Evolutionary conservation across 2,329 filamentous ascomycete genomes (phyloP).

Genomic region (Tricladium varicosporioides): DNA sequence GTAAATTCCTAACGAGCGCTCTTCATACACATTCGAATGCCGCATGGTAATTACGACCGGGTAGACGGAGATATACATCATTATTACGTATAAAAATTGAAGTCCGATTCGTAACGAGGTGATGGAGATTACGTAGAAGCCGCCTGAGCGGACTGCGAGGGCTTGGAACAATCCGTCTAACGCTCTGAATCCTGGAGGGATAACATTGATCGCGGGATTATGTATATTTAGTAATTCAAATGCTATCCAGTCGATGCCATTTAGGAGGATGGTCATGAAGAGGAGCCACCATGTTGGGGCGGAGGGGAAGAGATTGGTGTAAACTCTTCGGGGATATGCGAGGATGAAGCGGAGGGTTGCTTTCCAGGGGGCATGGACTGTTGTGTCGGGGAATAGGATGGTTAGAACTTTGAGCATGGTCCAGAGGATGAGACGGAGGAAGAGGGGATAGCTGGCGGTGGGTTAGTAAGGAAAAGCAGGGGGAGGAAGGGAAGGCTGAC

Average conservation of each 20-base stretch:
- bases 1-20: slow-evolving; percentile 63
- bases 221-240: slow-evolving; percentile 66
- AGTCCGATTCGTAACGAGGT: slow-evolving; percentile 53
- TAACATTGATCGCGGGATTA: slow-evolving; percentile 51
- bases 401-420: slow-evolving; percentile 42
- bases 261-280: slow-evolving; percentile 57
- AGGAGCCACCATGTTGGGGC: slow-evolving; percentile 65
- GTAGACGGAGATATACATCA: slow-evolving; percentile 66
- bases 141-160: slow-evolving; percentile 61
- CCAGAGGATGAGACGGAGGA: slow-evolving; percentile 61
- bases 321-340: slow-evolving; percentile 55
- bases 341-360: slow-evolving; percentile 53
- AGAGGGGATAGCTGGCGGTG: slow-evolving; percentile 50
- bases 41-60: slow-evolving; percentile 63
- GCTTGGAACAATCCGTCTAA: slow-evolving; percentile 67
- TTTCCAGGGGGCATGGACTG: slow-evolving; percentile 41
- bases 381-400: slow-evolving; percentile 37
- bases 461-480: neutral
- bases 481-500: slow-evolving; percentile 7
- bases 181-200: slow-evolving; percentile 52
- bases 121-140: slow-evolving; percentile 64
- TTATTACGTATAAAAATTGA: slow-evolving; percentile 59
- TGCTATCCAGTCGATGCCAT: slow-evolving; percentile 61
- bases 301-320: slow-evolving; percentile 62
- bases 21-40: slow-evolving; percentile 71